Conservation (phyloP, 768 basidiomycete species). For the Trametes coccinea region DNA sequence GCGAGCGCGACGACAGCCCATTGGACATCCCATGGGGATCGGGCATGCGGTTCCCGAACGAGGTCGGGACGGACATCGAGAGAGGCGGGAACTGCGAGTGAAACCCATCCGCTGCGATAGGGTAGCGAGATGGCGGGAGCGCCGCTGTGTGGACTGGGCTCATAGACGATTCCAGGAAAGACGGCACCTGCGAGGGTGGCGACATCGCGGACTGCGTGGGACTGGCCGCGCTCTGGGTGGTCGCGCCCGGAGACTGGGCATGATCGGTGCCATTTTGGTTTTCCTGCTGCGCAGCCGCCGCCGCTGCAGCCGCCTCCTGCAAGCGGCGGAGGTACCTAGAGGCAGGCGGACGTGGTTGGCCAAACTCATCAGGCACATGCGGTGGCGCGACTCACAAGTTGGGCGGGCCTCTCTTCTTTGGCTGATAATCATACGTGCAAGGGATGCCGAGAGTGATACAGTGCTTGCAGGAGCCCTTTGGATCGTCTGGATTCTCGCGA, state of each 20-base stretch:
- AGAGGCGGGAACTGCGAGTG: conserved; percentile 54
- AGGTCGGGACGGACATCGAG: conserved; percentile 33
- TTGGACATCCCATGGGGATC: conserved; percentile 32
- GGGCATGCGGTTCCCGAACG: conserved; percentile 42
- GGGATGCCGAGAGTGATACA: conserved; percentile 79
- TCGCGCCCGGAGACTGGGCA: conserved; percentile 46
- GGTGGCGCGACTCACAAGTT: conserved; percentile 62
- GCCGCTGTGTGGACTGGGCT: conserved; percentile 39
- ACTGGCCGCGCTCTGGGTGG: conserved; percentile 37
- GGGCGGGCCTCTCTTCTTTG: conserved; percentile 91
- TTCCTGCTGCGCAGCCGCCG: conserved; percentile 49
- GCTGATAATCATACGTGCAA: conserved; percentile 91
- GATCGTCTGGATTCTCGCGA: conserved; percentile 74
- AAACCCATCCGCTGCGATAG: conserved; percentile 69
- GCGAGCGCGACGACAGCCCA: conserved; percentile 34
- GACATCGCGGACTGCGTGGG: conserved; percentile 51
- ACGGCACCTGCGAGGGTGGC: conserved; percentile 32
- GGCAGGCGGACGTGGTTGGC: conserved; percentile 2
- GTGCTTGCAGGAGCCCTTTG: conserved; percentile 82
- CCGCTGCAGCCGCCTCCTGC: conserved; percentile 70
- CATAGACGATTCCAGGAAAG: conserved; percentile 55
- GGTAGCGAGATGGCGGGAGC: conserved; percentile 67
- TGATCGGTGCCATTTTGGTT: conserved; percentile 26
- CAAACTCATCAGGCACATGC: conserved; percentile 8
- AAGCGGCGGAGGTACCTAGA: conserved; percentile 74